Evolutionary conservation across 164 flowering plant species (phyloP).

Genomic region (Macadamia tetraphylla): DNA sequence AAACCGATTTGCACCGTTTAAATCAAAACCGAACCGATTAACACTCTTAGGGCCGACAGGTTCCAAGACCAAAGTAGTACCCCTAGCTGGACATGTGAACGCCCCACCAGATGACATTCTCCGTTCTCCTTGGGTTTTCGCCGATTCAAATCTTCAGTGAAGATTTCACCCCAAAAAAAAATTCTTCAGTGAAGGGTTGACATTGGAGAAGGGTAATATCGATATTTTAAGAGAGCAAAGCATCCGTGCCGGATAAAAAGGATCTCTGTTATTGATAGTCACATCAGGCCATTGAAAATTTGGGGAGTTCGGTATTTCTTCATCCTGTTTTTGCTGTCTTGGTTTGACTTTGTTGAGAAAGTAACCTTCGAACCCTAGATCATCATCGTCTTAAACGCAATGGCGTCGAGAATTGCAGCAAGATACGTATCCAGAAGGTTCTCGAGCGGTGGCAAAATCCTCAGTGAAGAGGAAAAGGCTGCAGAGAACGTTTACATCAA

Average conservation of each 20-base stretch:
- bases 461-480: constrained; percentile 91
- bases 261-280: constrained; percentile 2
- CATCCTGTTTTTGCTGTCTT: constrained; percentile 41
- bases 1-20: too few relatives aligned
- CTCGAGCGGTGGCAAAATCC: constrained; percentile 66
- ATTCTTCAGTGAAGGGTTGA: too few relatives aligned
- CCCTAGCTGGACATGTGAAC: too few relatives aligned
- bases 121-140: too few relatives aligned
- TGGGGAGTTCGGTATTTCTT: constrained; percentile 38
- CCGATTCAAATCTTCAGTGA: too few relatives aligned
- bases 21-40: too few relatives aligned
- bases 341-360: constrained; percentile 20
- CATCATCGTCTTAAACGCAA: constrained; percentile 8
- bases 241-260: neutral
- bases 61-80: too few relatives aligned
- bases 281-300: constrained; percentile 39
- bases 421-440: constrained; percentile 61
- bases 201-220: neutral
- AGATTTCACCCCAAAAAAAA: too few relatives aligned
- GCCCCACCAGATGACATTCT: too few relatives aligned
- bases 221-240: neutral
- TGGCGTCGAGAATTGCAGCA: constrained; percentile 55
- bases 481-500: constrained; percentile 91
- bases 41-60: too few relatives aligned
- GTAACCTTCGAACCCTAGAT: neutral